Evolutionary conservation across 2,329 filamentous ascomycete genomes (phyloP).

Genomic region (Esteya vermicola): DNA sequence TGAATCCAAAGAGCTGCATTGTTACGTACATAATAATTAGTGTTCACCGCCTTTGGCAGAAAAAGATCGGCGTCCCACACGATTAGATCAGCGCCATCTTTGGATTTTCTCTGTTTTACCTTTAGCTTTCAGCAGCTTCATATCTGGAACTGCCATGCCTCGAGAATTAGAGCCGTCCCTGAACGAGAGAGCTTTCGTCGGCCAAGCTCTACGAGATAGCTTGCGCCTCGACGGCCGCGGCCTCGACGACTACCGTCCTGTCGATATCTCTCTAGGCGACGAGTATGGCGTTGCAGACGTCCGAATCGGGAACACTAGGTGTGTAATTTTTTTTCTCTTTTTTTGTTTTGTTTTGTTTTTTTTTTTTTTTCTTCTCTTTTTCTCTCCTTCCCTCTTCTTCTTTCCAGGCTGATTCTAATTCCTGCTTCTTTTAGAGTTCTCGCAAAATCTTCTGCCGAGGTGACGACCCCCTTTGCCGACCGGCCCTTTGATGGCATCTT

Average conservation of each 20-base stretch:
- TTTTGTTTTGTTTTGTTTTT: neutral
- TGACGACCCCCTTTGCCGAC: constrained; percentile 72
- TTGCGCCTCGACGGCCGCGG: constrained; percentile 72
- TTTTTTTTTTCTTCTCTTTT: neutral
- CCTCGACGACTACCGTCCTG: constrained; percentile 63
- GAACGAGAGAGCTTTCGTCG: constrained; percentile 76
- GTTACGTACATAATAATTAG: neutral
- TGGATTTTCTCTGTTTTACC: neutral
- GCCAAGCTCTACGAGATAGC: constrained; percentile 66
- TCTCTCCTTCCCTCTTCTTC: too few species aligned
- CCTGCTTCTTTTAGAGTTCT: constrained; percentile 50
- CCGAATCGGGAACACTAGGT: constrained; percentile 81
- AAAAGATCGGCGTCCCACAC: constrained; percentile 6
- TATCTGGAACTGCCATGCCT: constrained; percentile 50
- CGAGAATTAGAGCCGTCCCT: constrained; percentile 82
- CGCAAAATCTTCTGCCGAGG: constrained; percentile 75
- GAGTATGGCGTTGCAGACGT: constrained; percentile 86
- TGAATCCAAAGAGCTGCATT: neutral
- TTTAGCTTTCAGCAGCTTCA: neutral
- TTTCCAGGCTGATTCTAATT: too few species aligned
- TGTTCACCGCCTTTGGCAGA: constrained; percentile 14
- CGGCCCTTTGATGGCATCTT: constrained; percentile 93
- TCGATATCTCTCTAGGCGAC: constrained; percentile 73
- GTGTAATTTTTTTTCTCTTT: neutral
- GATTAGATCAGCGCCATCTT: neutral